Conservation (phyloP, 352 stramenopile species). For the Phytopythium vexans region DNA sequence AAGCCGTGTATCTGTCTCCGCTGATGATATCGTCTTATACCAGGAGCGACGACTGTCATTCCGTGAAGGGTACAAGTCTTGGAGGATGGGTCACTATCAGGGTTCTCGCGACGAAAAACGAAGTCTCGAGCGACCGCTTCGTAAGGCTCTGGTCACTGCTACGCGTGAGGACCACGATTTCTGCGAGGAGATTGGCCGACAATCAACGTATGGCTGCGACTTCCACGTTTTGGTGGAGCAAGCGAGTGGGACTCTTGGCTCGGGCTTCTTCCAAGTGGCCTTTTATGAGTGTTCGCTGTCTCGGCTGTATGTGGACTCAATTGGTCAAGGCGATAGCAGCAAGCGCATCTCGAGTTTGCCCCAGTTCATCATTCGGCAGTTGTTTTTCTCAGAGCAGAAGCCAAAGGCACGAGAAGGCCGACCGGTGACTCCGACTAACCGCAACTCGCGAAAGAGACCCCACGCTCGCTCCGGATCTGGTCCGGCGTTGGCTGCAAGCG, state of each 20-base stretch:
- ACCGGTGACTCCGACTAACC: constrained; percentile 17
- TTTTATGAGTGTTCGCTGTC: constrained; percentile 84
- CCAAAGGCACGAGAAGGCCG: constrained; percentile 17
- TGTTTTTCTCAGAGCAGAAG: constrained; percentile 39
- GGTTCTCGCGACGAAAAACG: constrained; percentile 71
- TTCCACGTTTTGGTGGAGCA: constrained; percentile 79
- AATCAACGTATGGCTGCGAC: constrained; percentile 55
- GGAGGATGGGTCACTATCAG: constrained; percentile 78
- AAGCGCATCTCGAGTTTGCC: constrained; percentile 27
- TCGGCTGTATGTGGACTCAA: constrained; percentile 43
- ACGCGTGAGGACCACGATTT: constrained; percentile 76
- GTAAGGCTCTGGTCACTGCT: constrained; percentile 42
- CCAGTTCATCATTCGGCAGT: constrained; percentile 48
- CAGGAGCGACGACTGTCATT: constrained; percentile 77
- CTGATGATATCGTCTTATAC: constrained; percentile 83
- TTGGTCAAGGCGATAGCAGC: constrained; percentile 23
- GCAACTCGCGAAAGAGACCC: constrained; percentile 16
- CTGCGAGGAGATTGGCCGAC: constrained; percentile 64
- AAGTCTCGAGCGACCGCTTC: constrained; percentile 38
- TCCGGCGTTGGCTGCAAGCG: not conserved
- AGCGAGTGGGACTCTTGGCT: constrained; percentile 40
- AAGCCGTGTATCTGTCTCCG: constrained; percentile 67
- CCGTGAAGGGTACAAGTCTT: constrained; percentile 83
- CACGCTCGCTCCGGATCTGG: constrained; percentile 14
- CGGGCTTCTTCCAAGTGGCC: constrained; percentile 82